A percentile compares a stretch with the other conserved stretches of the same genome.
These are phyloP conservation scores for Fusarium graminum DNA, from an alignment of 2,329 filamentous ascomycete species.

Conservation along the genomic window DNA sequence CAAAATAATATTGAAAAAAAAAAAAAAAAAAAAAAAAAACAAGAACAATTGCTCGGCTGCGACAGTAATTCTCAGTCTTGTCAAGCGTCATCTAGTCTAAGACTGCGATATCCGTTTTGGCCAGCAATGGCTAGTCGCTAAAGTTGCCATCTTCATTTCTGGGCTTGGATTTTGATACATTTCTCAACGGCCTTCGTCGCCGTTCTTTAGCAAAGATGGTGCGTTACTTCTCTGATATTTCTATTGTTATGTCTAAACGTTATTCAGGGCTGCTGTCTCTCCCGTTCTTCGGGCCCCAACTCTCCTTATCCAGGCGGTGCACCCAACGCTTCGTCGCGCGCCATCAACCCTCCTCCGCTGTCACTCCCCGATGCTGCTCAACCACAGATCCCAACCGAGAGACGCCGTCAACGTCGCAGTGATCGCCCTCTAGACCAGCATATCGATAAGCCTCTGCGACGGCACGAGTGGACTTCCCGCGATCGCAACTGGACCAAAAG, in stretches of 20 bases:
- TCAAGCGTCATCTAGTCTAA: slow-evolving; percentile 1
- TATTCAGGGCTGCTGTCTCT: slow-evolving; percentile 69
- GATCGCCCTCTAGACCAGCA: slow-evolving; percentile 68
- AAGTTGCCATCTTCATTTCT: slow-evolving; percentile 40
- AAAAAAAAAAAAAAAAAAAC: neutral
- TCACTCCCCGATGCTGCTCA: slow-evolving; percentile 50
- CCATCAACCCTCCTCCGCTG: slow-evolving; percentile 63
- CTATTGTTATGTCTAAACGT: slow-evolving; percentile 39
- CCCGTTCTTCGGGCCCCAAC: slow-evolving; percentile 64
- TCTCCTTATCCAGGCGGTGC: slow-evolving; percentile 66
- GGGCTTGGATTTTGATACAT: slow-evolving; percentile 23
- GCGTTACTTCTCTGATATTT: slow-evolving; percentile 4
- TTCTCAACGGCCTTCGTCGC: slow-evolving; percentile 28
- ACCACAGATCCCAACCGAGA: slow-evolving; percentile 43
- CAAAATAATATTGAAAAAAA: no score
- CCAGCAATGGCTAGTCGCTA: slow-evolving; percentile 43
- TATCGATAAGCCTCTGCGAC: slow-evolving; percentile 76
- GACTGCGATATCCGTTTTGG: slow-evolving; percentile 33
- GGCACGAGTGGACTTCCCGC: slow-evolving; percentile 74
- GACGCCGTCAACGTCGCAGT: slow-evolving; percentile 52
- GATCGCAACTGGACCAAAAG: slow-evolving; percentile 76
- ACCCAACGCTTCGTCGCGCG: slow-evolving; percentile 64
- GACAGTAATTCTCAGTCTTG: neutral
- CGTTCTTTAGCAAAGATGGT: slow-evolving; percentile 41
- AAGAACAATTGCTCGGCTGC: neutral